Evolutionary conservation across 2,329 filamentous ascomycete genomes (phyloP).

Genomic region (Trichoderma sp.): DNA sequence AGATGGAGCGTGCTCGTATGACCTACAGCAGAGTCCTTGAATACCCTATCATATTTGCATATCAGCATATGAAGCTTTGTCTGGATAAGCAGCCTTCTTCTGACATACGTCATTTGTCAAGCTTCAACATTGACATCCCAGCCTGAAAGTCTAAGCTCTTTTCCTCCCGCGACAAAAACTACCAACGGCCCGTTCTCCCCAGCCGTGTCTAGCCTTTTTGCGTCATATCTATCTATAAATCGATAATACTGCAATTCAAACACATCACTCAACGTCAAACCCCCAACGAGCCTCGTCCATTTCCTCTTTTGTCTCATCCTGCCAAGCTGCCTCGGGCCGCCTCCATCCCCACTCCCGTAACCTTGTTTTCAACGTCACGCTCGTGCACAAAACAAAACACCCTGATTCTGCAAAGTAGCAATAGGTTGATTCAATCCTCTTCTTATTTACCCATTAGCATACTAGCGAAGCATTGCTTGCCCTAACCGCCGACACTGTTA

Average conservation of each 20-base stretch:
- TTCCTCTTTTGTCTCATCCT: not conserved
- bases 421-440: not conserved
- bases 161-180: not conserved
- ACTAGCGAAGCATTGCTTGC: not conserved
- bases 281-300: not conserved
- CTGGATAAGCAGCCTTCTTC: not conserved
- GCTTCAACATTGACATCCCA: not conserved
- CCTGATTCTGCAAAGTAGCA: not conserved
- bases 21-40: not conserved
- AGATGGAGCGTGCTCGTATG: not conserved
- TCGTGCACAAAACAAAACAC: not conserved
- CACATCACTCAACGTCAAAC: not conserved
- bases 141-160: not conserved
- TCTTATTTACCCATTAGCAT: not conserved
- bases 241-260: not conserved
- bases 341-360: not conserved
- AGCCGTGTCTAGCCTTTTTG: not conserved
- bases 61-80: not conserved
- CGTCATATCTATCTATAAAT: not conserved
- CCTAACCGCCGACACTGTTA: not conserved
- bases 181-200: not conserved
- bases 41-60: not conserved
- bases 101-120: not conserved
- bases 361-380: not conserved
- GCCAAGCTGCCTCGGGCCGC: not conserved